These are phyloP conservation scores for Ustilago lituana DNA, from an alignment of 1,284 basidiomycete genomes.

Conservation along the genomic window DNA sequence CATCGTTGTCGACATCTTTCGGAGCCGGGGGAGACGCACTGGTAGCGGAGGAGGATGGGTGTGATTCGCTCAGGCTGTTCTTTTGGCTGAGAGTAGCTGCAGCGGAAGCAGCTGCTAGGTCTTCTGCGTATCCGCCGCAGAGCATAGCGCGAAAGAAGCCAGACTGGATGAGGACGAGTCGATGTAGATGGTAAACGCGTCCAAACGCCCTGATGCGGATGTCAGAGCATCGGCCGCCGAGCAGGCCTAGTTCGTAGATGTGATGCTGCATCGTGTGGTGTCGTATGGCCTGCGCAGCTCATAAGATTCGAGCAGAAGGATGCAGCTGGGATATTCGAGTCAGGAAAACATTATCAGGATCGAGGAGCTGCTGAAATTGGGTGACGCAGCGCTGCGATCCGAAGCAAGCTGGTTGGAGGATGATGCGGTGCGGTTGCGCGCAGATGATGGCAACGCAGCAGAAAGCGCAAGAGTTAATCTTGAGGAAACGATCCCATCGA, in stretches of 20 bases:
- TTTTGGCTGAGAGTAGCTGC: slow-evolving; percentile 39
- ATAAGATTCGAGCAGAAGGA: too few relatives aligned
- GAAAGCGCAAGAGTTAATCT: too few relatives aligned
- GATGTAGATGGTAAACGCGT: slow-evolving; percentile 55
- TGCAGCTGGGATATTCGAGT: too few relatives aligned
- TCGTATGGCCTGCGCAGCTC: too few relatives aligned
- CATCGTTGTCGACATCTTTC: slow-evolving; percentile 21
- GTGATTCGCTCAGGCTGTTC: slow-evolving; percentile 16
- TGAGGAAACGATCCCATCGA: too few relatives aligned
- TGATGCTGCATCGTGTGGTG: slow-evolving; percentile 43
- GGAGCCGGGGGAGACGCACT: background rate
- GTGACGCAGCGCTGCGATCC: too few relatives aligned
- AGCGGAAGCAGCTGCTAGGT: slow-evolving; percentile 38
- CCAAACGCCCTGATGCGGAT: slow-evolving; percentile 54
- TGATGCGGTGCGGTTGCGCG: too few relatives aligned
- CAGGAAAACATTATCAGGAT: too few relatives aligned
- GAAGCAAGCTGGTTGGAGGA: too few relatives aligned
- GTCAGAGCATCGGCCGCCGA: slow-evolving; percentile 52
- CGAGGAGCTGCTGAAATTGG: too few relatives aligned
- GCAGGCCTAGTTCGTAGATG: slow-evolving; percentile 48
- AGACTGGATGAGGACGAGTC: slow-evolving; percentile 59
- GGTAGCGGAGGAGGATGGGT: background rate
- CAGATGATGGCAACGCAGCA: too few relatives aligned
- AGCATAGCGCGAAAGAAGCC: slow-evolving; percentile 62
- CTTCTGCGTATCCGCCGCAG: slow-evolving; percentile 55